Percentiles rank a stretch among this genome's conserved stretches.
These are phyloP conservation scores for Podaxis sp. DNA, from an alignment of 768 basidiomycete species.

Conservation along the genomic window DNA sequence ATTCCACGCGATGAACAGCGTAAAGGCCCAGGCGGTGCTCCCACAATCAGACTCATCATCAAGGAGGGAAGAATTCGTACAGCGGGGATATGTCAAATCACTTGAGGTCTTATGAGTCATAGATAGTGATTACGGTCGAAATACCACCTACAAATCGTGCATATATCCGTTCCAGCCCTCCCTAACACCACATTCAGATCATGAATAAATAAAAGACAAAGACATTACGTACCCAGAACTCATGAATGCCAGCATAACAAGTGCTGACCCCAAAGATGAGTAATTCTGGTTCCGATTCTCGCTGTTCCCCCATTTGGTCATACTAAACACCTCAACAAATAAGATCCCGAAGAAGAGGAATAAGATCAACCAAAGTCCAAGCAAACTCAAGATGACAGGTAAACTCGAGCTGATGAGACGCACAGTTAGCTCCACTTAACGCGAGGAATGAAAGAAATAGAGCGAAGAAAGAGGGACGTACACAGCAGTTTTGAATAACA, in stretches of 20 bases:
- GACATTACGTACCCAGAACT: conserved; percentile 73
- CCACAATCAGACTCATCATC: conserved; percentile 83
- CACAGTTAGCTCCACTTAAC: conserved; percentile 5
- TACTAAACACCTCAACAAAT: conserved; percentile 85
- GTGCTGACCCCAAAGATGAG: conserved; percentile 68
- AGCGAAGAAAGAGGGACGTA: conserved; percentile 44
- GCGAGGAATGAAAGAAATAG: not conserved
- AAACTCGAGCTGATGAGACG: conserved; percentile 64
- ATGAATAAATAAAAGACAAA: conserved; percentile 3
- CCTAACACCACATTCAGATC: conserved; percentile 36
- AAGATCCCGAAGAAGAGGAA: conserved; percentile 92
- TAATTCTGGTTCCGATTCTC: conserved; percentile 77
- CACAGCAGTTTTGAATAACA: conserved; percentile 95
- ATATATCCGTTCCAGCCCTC: conserved; percentile 98
- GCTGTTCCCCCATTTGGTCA: conserved; percentile 80
- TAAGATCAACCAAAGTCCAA: conserved; percentile 84
- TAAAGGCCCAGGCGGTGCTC: conserved; percentile 77
- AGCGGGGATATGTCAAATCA: conserved; percentile 73
- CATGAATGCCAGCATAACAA: conserved; percentile 92
- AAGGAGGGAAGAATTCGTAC: conserved; percentile 52
- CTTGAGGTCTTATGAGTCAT: conserved; percentile 34
- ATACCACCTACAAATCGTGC: conserved; percentile 82
- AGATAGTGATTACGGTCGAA: not conserved
- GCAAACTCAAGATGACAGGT: conserved; percentile 79
- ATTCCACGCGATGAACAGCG: conserved; percentile 93